Percentiles rank a stretch among this genome's conserved stretches.
phyloP scores from a whole-genome alignment of 192 early-diverging fungal species.

The Gryganskiella cystojenkinii region DNA sequence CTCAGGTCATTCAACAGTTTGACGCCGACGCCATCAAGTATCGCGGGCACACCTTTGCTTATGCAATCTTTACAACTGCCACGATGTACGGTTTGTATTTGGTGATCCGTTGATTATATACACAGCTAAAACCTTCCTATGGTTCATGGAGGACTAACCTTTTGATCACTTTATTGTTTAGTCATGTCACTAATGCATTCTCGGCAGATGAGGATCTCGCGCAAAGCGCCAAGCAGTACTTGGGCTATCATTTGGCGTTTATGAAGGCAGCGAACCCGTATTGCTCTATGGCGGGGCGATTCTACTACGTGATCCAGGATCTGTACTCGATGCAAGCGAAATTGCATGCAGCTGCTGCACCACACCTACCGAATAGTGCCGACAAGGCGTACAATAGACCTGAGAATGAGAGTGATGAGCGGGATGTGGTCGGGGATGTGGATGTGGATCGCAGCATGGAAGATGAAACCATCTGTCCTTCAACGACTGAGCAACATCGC shows the following conservation, averaged over 20 bases:
- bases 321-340: constrained; percentile 1
- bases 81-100: not conserved
- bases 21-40: constrained; percentile 2
- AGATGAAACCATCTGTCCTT: no score
- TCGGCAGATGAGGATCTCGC: not conserved
- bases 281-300: not conserved
- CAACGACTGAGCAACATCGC: no score
- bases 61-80: not conserved
- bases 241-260: not conserved
- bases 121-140: not conserved
- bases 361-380: not conserved
- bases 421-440: no score
- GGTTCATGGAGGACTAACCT: not conserved
- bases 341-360: not conserved
- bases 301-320: constrained; percentile 6
- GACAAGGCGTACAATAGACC: no score
- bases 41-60: constrained; percentile 3
- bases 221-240: not conserved
- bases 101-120: not conserved
- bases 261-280: not conserved
- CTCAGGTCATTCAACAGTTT: constrained; percentile 3
- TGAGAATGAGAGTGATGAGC: no score
- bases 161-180: not conserved
- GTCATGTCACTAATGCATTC: constrained; percentile 3
- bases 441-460: no score